Conservation (phyloP, 2,329 filamentous ascomycete genomes). For the Zalaria obscura region DNA sequence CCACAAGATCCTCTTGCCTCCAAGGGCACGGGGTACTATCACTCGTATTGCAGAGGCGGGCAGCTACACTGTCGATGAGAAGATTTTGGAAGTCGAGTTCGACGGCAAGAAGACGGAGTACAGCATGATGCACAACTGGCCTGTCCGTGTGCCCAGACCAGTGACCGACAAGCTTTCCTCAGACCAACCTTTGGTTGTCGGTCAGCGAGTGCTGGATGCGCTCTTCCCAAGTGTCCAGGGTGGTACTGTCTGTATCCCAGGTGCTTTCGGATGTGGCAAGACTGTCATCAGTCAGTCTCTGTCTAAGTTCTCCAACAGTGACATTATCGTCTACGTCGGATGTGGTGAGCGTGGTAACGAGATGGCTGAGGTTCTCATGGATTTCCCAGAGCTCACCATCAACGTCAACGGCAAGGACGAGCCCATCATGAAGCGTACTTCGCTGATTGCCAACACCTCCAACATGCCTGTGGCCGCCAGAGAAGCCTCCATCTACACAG, state of each 20-base stretch:
- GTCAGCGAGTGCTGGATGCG: constrained; percentile 89
- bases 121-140: constrained; percentile 98
- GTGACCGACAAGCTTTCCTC: constrained; percentile 84
- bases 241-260: constrained; percentile 94
- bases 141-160: constrained; percentile 87
- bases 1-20: constrained; percentile 86
- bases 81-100: constrained; percentile 92
- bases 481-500: constrained; percentile 98
- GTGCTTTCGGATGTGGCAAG: constrained; percentile 97
- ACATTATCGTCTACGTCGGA: constrained; percentile 96
- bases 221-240: constrained; percentile 94
- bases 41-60: constrained; percentile 82
- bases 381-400: constrained; percentile 96
- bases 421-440: constrained; percentile 99
- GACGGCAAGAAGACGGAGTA: constrained; percentile 89
- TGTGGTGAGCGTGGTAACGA: constrained; percentile 92
- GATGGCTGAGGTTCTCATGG: constrained; percentile 99
- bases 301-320: constrained; percentile 99
- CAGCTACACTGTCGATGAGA: constrained; percentile 85
- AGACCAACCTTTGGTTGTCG: constrained; percentile 84
- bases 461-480: constrained; percentile 99
- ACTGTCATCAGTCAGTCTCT: constrained; percentile 98
- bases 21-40: constrained; percentile 79
- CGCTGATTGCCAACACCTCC: constrained; percentile 95
- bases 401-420: constrained; percentile 88